Conservation (phyloP, 2,329 filamentous ascomycete species). For the Fusarium sp. region DNA sequence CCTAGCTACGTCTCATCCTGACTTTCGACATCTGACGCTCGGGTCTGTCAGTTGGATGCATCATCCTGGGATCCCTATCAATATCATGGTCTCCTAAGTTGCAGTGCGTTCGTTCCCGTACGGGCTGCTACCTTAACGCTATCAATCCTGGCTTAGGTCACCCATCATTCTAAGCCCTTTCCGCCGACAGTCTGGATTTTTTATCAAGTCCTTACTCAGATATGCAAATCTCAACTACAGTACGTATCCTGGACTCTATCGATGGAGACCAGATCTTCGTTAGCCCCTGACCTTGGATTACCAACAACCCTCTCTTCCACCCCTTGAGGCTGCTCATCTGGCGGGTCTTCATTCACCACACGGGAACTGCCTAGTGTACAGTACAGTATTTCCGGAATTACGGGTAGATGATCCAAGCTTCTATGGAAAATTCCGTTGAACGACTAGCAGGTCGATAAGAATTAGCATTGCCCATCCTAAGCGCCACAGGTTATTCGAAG, state of each 20-base stretch:
- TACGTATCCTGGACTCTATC: conserved; percentile 31
- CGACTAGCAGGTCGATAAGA: conserved; percentile 12
- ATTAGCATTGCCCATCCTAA: conserved; percentile 12
- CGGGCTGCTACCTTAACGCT: conserved; percentile 34
- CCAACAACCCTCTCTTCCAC: conserved; percentile 4
- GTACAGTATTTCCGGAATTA: conserved; percentile 3
- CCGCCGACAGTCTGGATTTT: conserved; percentile 24
- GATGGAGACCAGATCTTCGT: conserved; percentile 39
- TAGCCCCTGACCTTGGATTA: conserved; percentile 5
- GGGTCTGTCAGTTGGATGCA: conserved; percentile 17
- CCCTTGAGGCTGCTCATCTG: conserved; percentile 4
- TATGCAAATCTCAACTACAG: conserved; percentile 30
- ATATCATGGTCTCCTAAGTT: conserved; percentile 26
- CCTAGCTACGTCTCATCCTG: conserved; percentile 31
- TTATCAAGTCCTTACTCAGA: conserved; percentile 19
- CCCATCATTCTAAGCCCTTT: conserved; percentile 36
- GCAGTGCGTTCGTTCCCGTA: conserved; percentile 36
- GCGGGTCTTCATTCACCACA: conserved; percentile 2
- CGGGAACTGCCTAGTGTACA: conserved; percentile 1
- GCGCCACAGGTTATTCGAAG: conserved; percentile 20
- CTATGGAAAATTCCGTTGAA: conserved; percentile 17
- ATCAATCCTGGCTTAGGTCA: conserved; percentile 30
- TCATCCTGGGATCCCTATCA: conserved; percentile 27
- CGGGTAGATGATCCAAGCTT: conserved; percentile 4
- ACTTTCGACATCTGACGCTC: conserved; percentile 25